Evolutionary conservation across 2,329 filamentous ascomycete genomes (phyloP).

Genomic region (Diaporthe sp.): DNA sequence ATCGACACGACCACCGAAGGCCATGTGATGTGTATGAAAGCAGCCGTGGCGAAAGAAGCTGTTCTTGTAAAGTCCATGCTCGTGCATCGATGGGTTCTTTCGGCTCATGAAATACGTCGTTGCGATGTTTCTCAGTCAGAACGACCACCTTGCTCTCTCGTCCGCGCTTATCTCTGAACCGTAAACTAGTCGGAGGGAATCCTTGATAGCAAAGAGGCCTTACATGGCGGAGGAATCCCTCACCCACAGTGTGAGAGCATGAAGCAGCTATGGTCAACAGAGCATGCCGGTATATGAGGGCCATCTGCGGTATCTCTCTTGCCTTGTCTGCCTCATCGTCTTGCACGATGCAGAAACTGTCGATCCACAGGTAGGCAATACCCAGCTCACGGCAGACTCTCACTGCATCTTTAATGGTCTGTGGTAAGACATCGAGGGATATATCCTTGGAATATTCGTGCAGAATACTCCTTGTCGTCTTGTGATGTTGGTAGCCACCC

Average conservation of each 20-base stretch:
- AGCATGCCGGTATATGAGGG: background rate
- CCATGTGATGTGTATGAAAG: background rate
- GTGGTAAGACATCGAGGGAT: background rate
- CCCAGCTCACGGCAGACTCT: background rate
- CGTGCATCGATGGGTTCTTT: background rate
- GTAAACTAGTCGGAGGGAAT: background rate
- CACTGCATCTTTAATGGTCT: constrained; percentile 9
- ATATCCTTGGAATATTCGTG: background rate
- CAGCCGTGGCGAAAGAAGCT: background rate
- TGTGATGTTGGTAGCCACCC: background rate
- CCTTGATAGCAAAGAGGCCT: background rate
- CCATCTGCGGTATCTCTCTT: constrained; percentile 5
- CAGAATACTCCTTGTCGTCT: background rate
- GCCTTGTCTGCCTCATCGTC: background rate
- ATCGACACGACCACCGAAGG: background rate
- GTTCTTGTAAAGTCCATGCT: constrained; percentile 3
- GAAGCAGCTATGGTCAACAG: constrained; percentile 3
- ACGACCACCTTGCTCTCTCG: background rate
- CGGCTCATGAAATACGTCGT: accelerated
- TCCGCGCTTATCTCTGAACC: background rate
- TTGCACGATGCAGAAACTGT: constrained; percentile 27
- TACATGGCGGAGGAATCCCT: background rate
- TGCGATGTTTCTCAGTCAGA: background rate
- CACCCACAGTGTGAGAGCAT: background rate
- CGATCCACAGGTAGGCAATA: constrained; percentile 9